Conservation (phyloP, 495 filamentous ascomycete species). For the Sphaerosporella brunnea region DNA sequence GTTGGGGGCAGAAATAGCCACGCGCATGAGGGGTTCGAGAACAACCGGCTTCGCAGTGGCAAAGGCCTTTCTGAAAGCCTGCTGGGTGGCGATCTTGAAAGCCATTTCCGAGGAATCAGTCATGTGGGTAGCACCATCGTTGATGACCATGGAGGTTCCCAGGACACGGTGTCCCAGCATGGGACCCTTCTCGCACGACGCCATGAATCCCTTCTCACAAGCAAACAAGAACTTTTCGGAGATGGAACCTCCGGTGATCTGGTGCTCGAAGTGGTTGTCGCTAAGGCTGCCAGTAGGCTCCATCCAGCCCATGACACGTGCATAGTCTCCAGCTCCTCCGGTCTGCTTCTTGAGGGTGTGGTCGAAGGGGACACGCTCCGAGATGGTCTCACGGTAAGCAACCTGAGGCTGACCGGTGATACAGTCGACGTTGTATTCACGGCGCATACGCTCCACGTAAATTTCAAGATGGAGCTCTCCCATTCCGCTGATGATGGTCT, state of each 20-base stretch:
- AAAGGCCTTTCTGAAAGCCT: slow-evolving; percentile 96
- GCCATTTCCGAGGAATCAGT: slow-evolving; percentile 96
- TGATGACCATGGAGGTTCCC: slow-evolving; percentile 76
- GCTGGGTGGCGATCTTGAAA: slow-evolving; percentile 92
- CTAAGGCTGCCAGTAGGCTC: slow-evolving; percentile 60
- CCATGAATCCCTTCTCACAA: slow-evolving; percentile 88
- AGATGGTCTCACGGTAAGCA: slow-evolving; percentile 91
- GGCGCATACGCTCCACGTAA: slow-evolving; percentile 94
- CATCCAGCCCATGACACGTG: slow-evolving; percentile 81
- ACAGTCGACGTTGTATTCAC: slow-evolving; percentile 92
- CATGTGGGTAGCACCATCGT: slow-evolving; percentile 94
- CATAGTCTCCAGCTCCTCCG: slow-evolving; percentile 90
- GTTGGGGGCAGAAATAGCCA: slow-evolving; percentile 78
- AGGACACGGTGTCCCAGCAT: slow-evolving; percentile 87
- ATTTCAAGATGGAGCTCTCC: slow-evolving; percentile 94
- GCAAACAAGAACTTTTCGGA: slow-evolving; percentile 91
- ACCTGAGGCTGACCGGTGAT: slow-evolving; percentile 93
- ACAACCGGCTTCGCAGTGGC: slow-evolving; percentile 55
- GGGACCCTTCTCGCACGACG: slow-evolving; percentile 71
- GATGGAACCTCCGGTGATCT: slow-evolving; percentile 76
- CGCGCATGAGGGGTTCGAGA: slow-evolving; percentile 97
- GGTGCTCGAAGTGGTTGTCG: slow-evolving; percentile 68
- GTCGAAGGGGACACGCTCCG: slow-evolving; percentile 60
- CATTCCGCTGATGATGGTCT: slow-evolving; percentile 98
- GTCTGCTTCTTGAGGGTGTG: slow-evolving; percentile 91